These are phyloP conservation scores for Magnusiomyces suaveolens DNA, from an alignment of 1,139 yeast genomes.

Conservation along the genomic window DNA sequence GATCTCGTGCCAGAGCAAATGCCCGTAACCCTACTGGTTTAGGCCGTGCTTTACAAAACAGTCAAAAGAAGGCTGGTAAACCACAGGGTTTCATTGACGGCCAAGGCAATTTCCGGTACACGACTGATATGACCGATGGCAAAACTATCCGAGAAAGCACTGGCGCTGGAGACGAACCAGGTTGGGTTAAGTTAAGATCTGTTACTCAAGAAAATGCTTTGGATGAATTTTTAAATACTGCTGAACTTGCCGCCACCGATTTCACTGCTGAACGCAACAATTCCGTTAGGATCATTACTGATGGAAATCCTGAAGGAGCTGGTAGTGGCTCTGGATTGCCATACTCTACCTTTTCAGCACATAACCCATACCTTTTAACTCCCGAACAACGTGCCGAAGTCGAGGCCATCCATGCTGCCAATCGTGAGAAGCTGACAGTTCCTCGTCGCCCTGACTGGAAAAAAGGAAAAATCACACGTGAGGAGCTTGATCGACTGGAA, in stretches of 20 bases:
- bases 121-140: constrained; percentile 27
- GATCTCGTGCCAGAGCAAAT: constrained; percentile 44
- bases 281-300: constrained; percentile 67
- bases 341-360: constrained; percentile 28
- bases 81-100: constrained; percentile 73
- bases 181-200: constrained; percentile 83
- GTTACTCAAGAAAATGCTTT: constrained; percentile 91
- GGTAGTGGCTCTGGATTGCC: constrained; percentile 25
- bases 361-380: constrained; percentile 49
- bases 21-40: constrained; percentile 77
- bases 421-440: constrained; percentile 75
- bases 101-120: constrained; percentile 36
- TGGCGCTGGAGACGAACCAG: constrained; percentile 56
- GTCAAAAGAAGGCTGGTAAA: constrained; percentile 57
- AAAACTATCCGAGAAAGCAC: constrained; percentile 15
- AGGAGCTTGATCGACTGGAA: constrained; percentile 78
- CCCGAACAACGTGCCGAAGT: constrained; percentile 58
- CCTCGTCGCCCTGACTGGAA: constrained; percentile 93
- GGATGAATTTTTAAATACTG: constrained; percentile 90
- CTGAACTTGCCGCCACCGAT: constrained; percentile 92
- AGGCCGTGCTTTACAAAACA: constrained; percentile 76
- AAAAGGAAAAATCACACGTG: constrained; percentile 46
- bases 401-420: constrained; percentile 37
- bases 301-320: constrained; percentile 30
- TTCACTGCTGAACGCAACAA: constrained; percentile 84